Base-by-base conservation (phyloP, 2,329 filamentous ascomycete species). In the Plenodomus lindquistii region DNA sequence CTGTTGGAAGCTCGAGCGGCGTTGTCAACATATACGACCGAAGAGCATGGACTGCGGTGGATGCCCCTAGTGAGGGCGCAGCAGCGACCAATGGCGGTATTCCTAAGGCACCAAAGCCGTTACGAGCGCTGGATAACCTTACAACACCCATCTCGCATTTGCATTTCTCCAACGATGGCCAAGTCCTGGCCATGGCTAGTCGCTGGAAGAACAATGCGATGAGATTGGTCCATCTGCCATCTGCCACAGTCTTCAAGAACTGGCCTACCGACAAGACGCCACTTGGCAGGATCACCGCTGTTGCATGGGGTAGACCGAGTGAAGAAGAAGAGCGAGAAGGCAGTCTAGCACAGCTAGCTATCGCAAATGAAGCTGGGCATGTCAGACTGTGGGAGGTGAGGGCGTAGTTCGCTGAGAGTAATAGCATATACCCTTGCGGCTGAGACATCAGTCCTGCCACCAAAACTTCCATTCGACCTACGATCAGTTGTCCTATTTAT, bases 1-100 rank as follows among this genome's bases (percentile, higher is more conserved):
- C 89, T 0, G 79, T 97, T 37, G 94, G 94, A 10, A 92, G 88
- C 49, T 88, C 84, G 55, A 91, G 85, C 53, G 94, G 94, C 50
- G 89, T 99, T 48, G 85, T 95, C 48, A 97, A 97, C 72, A 81
- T 99, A 52, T 99, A 99, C 76, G 91, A 97, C 69, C 87, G 94
- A 4, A 78, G 82, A 55, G 78, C 81, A 21, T 85, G 91, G 75
- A 74, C 75, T 34, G 72, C 70, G 27, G 62, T 63, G n/a, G 46
- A 55, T n/a, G 36, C 49, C 21, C 49, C 55, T 4, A 49, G 44
- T n/a, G 38, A 48, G n/a, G 27, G 22, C 3, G 40, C 54, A 8
- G 49, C 64, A 16, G 66, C 72, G 18, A 48, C 62, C 7, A 73
- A 75, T 37, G 62, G 63, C 31, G 76, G 78, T 16, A 76, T 94